Conservation (phyloP, 1,139 yeast genomes). For the Geotrichum cucujoidarum region DNA sequence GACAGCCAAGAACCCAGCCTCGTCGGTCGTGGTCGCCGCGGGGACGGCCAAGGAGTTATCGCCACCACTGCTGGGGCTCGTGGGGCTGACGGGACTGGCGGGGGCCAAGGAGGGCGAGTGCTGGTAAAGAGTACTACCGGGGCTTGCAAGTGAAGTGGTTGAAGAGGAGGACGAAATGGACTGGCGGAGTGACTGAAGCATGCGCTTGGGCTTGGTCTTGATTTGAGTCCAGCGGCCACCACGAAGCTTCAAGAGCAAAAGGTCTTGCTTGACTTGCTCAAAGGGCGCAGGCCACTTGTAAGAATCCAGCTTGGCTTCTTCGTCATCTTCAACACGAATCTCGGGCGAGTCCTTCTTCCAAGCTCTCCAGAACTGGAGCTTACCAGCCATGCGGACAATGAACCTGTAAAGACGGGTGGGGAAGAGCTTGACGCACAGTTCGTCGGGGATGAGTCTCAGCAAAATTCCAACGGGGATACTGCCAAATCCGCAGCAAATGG, state of each 20-base stretch:
- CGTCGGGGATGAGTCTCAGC: conserved; percentile 78
- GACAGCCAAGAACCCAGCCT: conserved; percentile 28
- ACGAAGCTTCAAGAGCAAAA: conserved; percentile 37
- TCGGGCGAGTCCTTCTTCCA: conserved; percentile 15
- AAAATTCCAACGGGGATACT: conserved; percentile 77
- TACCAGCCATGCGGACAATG: conserved; percentile 5
- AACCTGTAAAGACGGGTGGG: conserved; percentile 58
- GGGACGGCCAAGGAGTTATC: background rate
- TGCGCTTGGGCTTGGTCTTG: conserved; percentile 32
- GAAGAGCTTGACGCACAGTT: conserved; percentile 62
- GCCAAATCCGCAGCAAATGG: conserved; percentile 73
- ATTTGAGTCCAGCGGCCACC: conserved; percentile 41
- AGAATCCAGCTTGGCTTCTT: conserved; percentile 20
- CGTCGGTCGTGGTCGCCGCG: conserved; percentile 15
- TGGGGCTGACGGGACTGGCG: background rate
- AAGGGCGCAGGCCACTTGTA: conserved; percentile 42
- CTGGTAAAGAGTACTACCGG: background rate
- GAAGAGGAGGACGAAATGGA: conserved; percentile 21
- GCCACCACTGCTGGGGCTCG: background rate
- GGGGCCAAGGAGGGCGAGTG: background rate
- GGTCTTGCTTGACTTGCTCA: conserved; percentile 40
- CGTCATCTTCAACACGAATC: conserved; percentile 14
- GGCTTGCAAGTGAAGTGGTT: background rate
- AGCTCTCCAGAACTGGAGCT: conserved; percentile 12
- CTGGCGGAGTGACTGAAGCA: conserved; percentile 30